Evolutionary conservation across 2,329 filamentous ascomycete species (phyloP), one percentile per base, ranked within the genome.

Genomic region (Epichloe sylvatica): DNA sequence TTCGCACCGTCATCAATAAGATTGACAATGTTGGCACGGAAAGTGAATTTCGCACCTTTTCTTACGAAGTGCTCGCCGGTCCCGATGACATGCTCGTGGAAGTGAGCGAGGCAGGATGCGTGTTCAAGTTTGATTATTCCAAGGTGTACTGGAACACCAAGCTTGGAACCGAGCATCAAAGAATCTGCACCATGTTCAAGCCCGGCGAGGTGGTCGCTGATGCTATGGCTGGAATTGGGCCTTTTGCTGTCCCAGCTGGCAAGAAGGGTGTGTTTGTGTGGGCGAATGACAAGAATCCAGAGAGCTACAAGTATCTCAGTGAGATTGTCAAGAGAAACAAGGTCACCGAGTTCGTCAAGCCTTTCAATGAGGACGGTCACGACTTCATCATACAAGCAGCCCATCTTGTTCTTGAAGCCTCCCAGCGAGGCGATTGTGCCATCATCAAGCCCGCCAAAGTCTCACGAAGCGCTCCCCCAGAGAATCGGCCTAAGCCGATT

Each of bases 131-230:
- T 66, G 86, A 98, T 70, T 98, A 94, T 66, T 80, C 85, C 54
- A 94, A 94, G 58, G 92, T 98, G 4, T 98, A 98, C 73, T 98
- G 91, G 91, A 98, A 98, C 68, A 89, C 82, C 60, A 82, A 91
- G 57, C 78, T 98, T 13, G 84, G 94, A 60, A 86, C 81, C 0
- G 92, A 98, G 67, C 92, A 98, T 67, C 80, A 83, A 55, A 77
- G 92, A 3, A 72, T 97, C 15, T 80, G 91, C 52, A 71, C 76
- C 47, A 69, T 83, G 49, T 96, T 97, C 71, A 70, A 79, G 50
- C 80, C 84, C 6, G 90, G 92, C 38, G 86, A 97, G 61, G 89
- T 89, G 3, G 86, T 97, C 1, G 92, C 84, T 69, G 92, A 98
- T 66, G 84, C 96, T 55, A 98, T 97, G 91, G 91, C 90, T 0